Evolutionary conservation across 208 protist species (phyloP).

Genomic region (Crithidia sp.): DNA sequence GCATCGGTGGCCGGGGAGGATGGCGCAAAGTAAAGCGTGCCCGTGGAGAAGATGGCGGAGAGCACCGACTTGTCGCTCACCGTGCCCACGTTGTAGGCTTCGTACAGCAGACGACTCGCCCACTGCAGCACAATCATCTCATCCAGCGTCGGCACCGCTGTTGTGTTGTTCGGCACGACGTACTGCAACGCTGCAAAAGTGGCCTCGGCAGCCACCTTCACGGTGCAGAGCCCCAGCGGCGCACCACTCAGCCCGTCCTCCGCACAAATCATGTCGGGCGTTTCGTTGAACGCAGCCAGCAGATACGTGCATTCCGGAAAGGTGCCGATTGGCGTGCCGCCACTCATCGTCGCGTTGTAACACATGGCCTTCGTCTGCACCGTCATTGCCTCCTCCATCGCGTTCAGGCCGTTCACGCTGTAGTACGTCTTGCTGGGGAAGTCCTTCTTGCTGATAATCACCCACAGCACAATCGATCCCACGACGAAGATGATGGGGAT

Average conservation of each 20-base stretch:
- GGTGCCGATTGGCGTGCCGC: constrained; percentile 14
- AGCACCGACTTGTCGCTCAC: constrained; percentile 25
- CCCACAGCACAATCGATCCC: constrained; percentile 58
- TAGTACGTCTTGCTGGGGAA: constrained; percentile 32
- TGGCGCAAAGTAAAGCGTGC: constrained; percentile 58
- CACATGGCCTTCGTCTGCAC: constrained; percentile 29
- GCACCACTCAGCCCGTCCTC: constrained; percentile 22
- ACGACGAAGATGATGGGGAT: constrained; percentile 71
- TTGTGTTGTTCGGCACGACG: constrained; percentile 27
- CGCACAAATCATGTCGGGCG: constrained; percentile 26
- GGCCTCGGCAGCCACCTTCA: neutral
- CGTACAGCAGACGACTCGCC: constrained; percentile 43
- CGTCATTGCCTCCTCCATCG: constrained; percentile 14
- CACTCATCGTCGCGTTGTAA: constrained; percentile 37
- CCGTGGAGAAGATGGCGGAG: constrained; percentile 45
- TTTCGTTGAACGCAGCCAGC: neutral
- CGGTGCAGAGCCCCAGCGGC: constrained; percentile 36
- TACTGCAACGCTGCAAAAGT: constrained; percentile 24
- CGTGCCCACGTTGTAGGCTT: constrained; percentile 17
- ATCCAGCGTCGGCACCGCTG: constrained; percentile 47
- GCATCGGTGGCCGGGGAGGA: constrained; percentile 27
- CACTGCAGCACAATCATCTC: constrained; percentile 59
- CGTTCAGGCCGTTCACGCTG: constrained; percentile 5
- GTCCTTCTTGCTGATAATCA: constrained; percentile 43
- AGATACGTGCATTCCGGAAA: constrained; percentile 15